Conservation (phyloP, 2,329 filamentous ascomycete species). For the Penicillium brevicompactum region DNA sequence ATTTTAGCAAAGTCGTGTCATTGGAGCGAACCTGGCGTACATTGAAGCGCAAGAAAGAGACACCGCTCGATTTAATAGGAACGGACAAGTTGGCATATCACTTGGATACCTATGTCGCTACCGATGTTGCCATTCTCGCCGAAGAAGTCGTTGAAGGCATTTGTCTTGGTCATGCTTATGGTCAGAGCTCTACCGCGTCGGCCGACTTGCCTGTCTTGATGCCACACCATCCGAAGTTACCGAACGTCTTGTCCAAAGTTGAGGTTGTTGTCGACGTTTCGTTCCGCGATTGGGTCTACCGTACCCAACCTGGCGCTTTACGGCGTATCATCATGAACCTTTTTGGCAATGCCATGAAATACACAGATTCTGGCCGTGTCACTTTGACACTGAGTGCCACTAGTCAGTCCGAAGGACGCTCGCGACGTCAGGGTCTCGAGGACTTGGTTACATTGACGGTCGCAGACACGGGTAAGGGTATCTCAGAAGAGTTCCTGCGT, state of each 20-base stretch:
- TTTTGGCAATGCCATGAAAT: slow-evolving; percentile 65
- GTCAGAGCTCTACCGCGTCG: slow-evolving; percentile 30
- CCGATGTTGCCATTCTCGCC: slow-evolving; percentile 50
- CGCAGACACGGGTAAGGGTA: slow-evolving; percentile 67
- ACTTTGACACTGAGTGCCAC: slow-evolving; percentile 43
- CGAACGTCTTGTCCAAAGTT: slow-evolving; percentile 32
- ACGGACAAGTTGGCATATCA: slow-evolving; percentile 36
- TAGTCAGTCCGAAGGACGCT: slow-evolving; percentile 32
- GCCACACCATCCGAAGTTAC: slow-evolving; percentile 11
- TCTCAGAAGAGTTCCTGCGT: slow-evolving; percentile 63
- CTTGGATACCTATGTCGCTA: slow-evolving; percentile 36
- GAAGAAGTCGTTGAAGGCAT: slow-evolving; percentile 61
- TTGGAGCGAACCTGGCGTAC: slow-evolving; percentile 40
- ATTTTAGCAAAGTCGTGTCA: slow-evolving; percentile 56
- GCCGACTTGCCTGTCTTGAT: slow-evolving; percentile 28
- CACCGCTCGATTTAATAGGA: slow-evolving; percentile 29
- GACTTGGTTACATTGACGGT: slow-evolving; percentile 51
- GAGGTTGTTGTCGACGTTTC: slow-evolving; percentile 58
- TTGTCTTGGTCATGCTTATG: slow-evolving; percentile 51
- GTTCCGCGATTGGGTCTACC: slow-evolving; percentile 55
- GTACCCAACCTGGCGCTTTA: slow-evolving; percentile 57
- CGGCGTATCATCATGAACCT: slow-evolving; percentile 64
- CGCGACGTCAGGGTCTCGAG: slow-evolving; percentile 34
- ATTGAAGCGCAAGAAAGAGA: slow-evolving; percentile 31
- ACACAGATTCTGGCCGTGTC: slow-evolving; percentile 57